Conservation (phyloP, 257 asterid genomes). For the Nicotiana otophora region DNA sequence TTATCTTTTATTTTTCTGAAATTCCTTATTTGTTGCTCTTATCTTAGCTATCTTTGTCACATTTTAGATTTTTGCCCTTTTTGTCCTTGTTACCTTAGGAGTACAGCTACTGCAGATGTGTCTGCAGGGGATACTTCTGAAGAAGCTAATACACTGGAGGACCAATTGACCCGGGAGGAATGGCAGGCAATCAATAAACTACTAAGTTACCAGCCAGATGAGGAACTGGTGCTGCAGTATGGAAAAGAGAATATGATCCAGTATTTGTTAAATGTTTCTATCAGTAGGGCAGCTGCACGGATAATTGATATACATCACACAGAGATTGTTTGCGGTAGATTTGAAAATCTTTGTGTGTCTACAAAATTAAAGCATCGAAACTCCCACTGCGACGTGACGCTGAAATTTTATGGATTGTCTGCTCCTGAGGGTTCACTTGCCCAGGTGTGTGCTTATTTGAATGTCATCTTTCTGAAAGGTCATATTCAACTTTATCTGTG, state of each 20-base stretch:
- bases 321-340: conserved; percentile 93
- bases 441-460: conserved; percentile 54
- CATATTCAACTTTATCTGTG: background rate
- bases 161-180: conserved; percentile 84
- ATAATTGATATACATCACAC: conserved; percentile 58
- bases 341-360: conserved; percentile 78
- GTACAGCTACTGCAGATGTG: conserved; percentile 53
- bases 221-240: conserved; percentile 53
- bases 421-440: conserved; percentile 99
- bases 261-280: conserved; percentile 71
- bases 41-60: background rate
- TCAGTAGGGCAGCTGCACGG: conserved; percentile 85
- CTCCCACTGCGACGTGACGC: conserved; percentile 71
- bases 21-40: background rate
- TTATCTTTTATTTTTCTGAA: background rate
- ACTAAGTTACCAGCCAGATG: conserved; percentile 89
- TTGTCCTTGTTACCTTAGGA: conserved; percentile 47
- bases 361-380: conserved; percentile 80
- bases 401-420: conserved; percentile 85
- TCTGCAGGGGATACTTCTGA: conserved; percentile 44
- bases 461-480: background rate
- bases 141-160: conserved; percentile 63
- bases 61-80: background rate
- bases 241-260: conserved; percentile 83
- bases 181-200: conserved; percentile 96